These are phyloP conservation scores for Carpinus viminea DNA, from an alignment of 306 rosid species.

Conservation along the genomic window DNA sequence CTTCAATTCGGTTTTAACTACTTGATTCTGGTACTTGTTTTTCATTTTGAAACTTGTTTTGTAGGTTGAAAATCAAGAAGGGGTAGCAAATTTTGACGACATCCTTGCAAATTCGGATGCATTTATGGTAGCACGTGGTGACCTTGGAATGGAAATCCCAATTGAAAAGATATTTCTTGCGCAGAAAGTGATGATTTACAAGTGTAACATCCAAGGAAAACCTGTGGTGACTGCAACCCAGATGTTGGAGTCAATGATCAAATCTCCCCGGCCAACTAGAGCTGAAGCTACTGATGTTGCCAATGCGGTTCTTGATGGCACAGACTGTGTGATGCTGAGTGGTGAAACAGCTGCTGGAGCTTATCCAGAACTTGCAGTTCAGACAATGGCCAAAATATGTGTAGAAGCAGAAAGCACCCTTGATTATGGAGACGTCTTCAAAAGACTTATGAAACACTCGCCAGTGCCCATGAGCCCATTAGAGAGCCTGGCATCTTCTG, in stretches of 20 bases:
- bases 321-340: slow-evolving; percentile 93
- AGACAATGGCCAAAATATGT: slow-evolving; percentile 82
- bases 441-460: slow-evolving; percentile 82
- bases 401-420: slow-evolving; percentile 82
- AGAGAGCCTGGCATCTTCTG: slow-evolving; percentile 90
- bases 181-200: slow-evolving; percentile 97
- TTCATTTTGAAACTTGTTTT: slow-evolving; percentile 25
- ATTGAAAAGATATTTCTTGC: slow-evolving; percentile 97
- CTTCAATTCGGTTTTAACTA: slow-evolving; percentile 13
- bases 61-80: slow-evolving; percentile 98
- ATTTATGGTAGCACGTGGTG: slow-evolving; percentile 98
- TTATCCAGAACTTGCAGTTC: slow-evolving; percentile 82
- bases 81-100: slow-evolving; percentile 97
- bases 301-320: slow-evolving; percentile 90
- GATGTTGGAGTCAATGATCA: slow-evolving; percentile 86
- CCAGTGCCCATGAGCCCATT: slow-evolving; percentile 89
- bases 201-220: slow-evolving; percentile 98
- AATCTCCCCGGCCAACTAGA: slow-evolving; percentile 76
- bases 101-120: slow-evolving; percentile 95
- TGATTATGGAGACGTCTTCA: slow-evolving; percentile 73
- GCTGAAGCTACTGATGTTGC: slow-evolving; percentile 86
- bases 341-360: slow-evolving; percentile 97
- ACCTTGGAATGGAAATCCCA: slow-evolving; percentile 99
- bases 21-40: slow-evolving; percentile 3
- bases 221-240: slow-evolving; percentile 98